Base-by-base conservation (phyloP, 2,329 filamentous ascomycete species). In the Colletotrichum endophyticum region DNA sequence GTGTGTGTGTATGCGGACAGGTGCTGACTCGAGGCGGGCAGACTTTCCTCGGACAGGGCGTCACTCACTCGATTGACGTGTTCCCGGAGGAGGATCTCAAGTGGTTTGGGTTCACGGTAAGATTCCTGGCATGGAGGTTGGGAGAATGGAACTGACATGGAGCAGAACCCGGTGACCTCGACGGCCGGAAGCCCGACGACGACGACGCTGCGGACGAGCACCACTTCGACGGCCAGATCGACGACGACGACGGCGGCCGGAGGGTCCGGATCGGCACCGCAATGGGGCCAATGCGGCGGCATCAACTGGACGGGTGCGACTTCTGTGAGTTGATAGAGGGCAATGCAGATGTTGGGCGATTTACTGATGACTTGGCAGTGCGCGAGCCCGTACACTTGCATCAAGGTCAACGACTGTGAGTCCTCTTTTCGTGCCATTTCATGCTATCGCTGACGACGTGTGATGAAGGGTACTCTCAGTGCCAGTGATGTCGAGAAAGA, bases 11-110 rank as follows among this genome's bases (percentile, higher is more conserved):
- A 4, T 15, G 66, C 5, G 4, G 34, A 44, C 22, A 75, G 57
- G 8, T 56, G 19, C 34, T 66, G 36, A 66, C 22, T 34, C 8
- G 19, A 15, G 27, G 25, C 13, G 77, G 77, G 25, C 19, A 78
- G 77, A 71, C 75, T 4, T 77, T 78, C 53, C 61, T 78, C 6
- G 77, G 77, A 4, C 30, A 53, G 5, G 75, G 77, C 2, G 75
- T 78, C 15, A 32, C 67, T 8, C 77, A 78, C 62, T 75, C 75
- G 22, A 78, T 78, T 3, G 75, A 78, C 7, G 71, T 78, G 8
- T 78, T 77, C 13, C 39, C 68, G 6, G 70, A 77, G 15, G 77
- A 78, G 44, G 77, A 78, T 9, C 77, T 78, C 8, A 77, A 75
- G 68, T 77, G 75, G 75, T 78, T 77, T 53, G 77, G 77, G 3